Evolutionary conservation across 2,329 filamentous ascomycete genomes (phyloP), one percentile per base, ranked within the genome.

Genomic region (Sordariomycetes sp.): DNA sequence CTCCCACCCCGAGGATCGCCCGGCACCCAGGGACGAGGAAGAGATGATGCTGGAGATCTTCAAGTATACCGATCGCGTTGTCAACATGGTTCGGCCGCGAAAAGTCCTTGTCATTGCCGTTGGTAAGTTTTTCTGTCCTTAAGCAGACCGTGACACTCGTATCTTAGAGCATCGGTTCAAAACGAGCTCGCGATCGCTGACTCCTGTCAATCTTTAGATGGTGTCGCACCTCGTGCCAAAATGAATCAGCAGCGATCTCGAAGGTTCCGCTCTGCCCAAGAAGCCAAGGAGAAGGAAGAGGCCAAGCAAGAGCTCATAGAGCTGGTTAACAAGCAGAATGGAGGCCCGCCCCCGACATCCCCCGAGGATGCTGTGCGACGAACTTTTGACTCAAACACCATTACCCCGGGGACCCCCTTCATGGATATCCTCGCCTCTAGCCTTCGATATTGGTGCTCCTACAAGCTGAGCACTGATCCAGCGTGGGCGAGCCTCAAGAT

Each of bases 31-130:
- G 67, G 93, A 94, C 61, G 94, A 99, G 76, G 90, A 96, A 71
- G 94, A 97, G 75, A 99, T 99, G 94, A 99, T 99, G 94, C 71
- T 97, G 66, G 95, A 95, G 69, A 86, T 99, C 61, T 99, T 99
- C 79, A 90, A 88, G 69, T 99, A 99, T 73, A 99, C 94, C n/a
- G 92, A 99, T 69, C 88, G 94, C 60, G 92, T 99, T 25, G 90
- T 99, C 64, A 97, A 96, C 71, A 99, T 99, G 93, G 93, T 96
- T 63, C 89, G 94, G 61, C 94, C 94, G 11, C 86, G 94, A 65
- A 97, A 97, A 75, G 76, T 99, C 54, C 81, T 99, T 59, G 94
- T 97, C 89, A 97, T 99, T 68, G 94, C 94, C 67, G 92, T 99
- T 70, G 89, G 88, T 92, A 79, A 66, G 84, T 75, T 55, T 62